Percentiles rank a stretch among this genome's conserved stretches.
phyloP scores from a whole-genome alignment of 1,139 yeast species.

The Spathaspora sp. region DNA sequence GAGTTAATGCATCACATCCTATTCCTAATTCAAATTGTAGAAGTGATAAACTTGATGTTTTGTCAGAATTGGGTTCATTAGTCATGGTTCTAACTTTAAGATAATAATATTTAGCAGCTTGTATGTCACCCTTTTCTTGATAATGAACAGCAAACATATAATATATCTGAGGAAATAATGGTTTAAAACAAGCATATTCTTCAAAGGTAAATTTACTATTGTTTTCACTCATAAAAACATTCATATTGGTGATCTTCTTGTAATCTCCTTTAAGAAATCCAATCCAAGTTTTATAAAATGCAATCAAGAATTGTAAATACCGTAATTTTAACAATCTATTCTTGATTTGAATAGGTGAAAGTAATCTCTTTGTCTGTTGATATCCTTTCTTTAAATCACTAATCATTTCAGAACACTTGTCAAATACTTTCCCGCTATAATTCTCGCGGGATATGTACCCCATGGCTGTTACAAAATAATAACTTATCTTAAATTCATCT shows the following conservation, averaged over 20 bases:
- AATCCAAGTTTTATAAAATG: conserved; percentile 34
- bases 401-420: conserved; percentile 32
- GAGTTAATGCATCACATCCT: conserved; percentile 19
- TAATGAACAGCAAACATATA: conserved; percentile 38
- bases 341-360: conserved; percentile 20
- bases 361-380: conserved; percentile 10
- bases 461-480: conserved; percentile 44
- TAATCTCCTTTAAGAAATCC: conserved; percentile 31
- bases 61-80: conserved; percentile 8
- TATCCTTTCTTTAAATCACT: conserved; percentile 21
- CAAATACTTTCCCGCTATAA: conserved; percentile 31
- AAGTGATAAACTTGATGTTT: conserved; percentile 8
- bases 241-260: conserved; percentile 23
- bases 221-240: conserved; percentile 33
- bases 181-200: conserved; percentile 31
- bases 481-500: conserved; percentile 39
- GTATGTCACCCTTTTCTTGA: conserved; percentile 35
- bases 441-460: conserved; percentile 27
- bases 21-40: conserved; percentile 21
- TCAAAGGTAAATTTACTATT: conserved; percentile 28
- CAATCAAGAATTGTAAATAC: conserved; percentile 25
- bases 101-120: conserved; percentile 39
- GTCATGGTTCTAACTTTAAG: conserved; percentile 25
- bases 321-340: conserved; percentile 21
- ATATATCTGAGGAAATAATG: conserved; percentile 32